Percentiles rank a stretch among this genome's conserved stretches.
These are phyloP conservation scores for Fibroporia radiculosa DNA, from an alignment of 768 basidiomycete species.

Conservation along the genomic window DNA sequence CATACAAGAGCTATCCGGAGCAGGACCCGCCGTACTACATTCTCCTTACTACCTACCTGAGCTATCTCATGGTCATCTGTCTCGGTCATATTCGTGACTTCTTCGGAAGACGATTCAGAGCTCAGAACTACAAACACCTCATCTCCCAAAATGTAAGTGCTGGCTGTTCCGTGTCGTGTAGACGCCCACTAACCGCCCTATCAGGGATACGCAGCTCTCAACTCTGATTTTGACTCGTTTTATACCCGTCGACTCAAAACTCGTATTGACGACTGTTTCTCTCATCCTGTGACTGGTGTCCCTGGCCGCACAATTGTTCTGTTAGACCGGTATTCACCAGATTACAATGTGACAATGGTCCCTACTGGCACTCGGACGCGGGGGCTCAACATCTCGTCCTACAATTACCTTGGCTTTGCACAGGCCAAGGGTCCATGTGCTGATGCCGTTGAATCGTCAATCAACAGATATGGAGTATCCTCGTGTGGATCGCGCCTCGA, in stretches of 20 bases:
- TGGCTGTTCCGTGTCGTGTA: background rate
- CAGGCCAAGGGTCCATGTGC: conserved; percentile 90
- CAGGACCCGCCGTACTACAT: conserved; percentile 92
- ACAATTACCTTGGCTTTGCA: conserved; percentile 99
- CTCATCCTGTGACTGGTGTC: conserved; percentile 87
- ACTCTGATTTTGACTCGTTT: conserved; percentile 98
- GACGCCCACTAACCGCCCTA: background rate
- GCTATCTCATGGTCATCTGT: conserved; percentile 87
- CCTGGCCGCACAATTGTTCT: conserved; percentile 88
- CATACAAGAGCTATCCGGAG: conserved; percentile 49
- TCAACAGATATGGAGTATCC: conserved; percentile 76
- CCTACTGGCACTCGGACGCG: conserved; percentile 78
- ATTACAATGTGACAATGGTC: conserved; percentile 73
- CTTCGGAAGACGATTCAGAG: conserved; percentile 75
- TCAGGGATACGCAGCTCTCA: conserved; percentile 93
- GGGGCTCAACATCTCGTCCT: conserved; percentile 93
- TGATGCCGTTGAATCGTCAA: conserved; percentile 82
- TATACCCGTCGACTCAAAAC: conserved; percentile 94
- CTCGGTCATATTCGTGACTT: conserved; percentile 95
- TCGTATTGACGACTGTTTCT: conserved; percentile 94
- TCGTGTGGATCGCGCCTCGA: conserved; percentile 73
- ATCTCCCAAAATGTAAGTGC: conserved; percentile 75
- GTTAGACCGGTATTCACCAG: conserved; percentile 75
- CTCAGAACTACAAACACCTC: conserved; percentile 69
- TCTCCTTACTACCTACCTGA: conserved; percentile 84